These are phyloP conservation scores for Penicillium aurantiogriseum DNA, from an alignment of 2,329 filamentous ascomycete species.

Conservation along the genomic window DNA sequence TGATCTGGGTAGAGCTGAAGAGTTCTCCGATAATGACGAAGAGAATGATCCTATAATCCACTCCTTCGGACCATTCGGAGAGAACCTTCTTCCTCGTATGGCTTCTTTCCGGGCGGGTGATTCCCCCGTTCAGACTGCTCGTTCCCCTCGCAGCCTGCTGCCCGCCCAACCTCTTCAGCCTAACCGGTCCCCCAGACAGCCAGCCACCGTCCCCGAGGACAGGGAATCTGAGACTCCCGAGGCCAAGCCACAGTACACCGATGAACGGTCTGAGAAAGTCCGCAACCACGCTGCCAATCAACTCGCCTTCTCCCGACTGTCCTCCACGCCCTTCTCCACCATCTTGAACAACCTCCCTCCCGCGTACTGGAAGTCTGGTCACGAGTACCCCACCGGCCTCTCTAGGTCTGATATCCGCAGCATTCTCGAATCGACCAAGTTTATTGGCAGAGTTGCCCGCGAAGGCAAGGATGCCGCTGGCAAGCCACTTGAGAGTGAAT, in stretches of 20 bases:
- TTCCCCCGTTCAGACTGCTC: constrained; percentile 57
- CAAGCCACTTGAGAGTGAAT: constrained; percentile 90
- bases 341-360: constrained; percentile 83
- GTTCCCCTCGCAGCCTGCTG: constrained; percentile 31
- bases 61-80: constrained; percentile 87
- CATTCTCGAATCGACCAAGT: constrained; percentile 71
- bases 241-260: constrained; percentile 21
- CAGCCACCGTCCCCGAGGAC: constrained; percentile 23
- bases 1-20: constrained; percentile 50
- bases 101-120: constrained; percentile 69
- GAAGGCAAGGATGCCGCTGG: constrained; percentile 96
- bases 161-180: constrained; percentile 36
- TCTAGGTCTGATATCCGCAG: constrained; percentile 64
- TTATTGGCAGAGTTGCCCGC: constrained; percentile 82
- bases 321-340: constrained; percentile 84
- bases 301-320: constrained; percentile 87
- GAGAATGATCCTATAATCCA: constrained; percentile 93
- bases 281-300: constrained; percentile 91
- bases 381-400: constrained; percentile 47
- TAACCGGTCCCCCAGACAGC: constrained; percentile 31
- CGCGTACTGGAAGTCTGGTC: constrained; percentile 55
- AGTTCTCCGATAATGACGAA: constrained; percentile 78
- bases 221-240: constrained; percentile 17
- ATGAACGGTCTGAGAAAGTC: constrained; percentile 38
- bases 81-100: constrained; percentile 77